Evolutionary conservation across 2,329 filamentous ascomycete genomes (phyloP), one percentile per base, ranked within the genome.

Genomic region (Arachnomyces sp.): DNA sequence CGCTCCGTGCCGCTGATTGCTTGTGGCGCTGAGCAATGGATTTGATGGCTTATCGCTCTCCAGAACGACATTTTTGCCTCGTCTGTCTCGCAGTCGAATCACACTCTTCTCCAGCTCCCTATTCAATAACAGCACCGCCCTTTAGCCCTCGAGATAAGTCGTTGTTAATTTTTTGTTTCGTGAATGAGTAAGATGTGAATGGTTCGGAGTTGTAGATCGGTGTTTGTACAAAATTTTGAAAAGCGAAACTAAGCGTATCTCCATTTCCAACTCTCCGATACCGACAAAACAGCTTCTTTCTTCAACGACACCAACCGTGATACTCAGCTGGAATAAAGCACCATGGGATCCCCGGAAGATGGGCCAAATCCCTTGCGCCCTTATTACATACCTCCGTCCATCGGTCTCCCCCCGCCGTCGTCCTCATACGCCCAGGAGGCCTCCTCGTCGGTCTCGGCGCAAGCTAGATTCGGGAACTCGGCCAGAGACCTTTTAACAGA

Each of bases 401-500:
- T 83, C 45, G 79, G 80, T 28, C 66, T 76, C 25, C 69, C 74
- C 35, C 65, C 69, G 39, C 52, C 60, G 34, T 55, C 66, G 15
- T 52, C 58, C 34, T 45, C 58, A 40, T 36, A 54, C 45, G 53
- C 58, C 51, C 49, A 51, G 42, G 39, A 47, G 40, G 38, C 60
- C 38, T 45, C 61, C 43, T 54, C 67, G 35, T 9, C 20, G 5
- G 20, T 9, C 9, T 25, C 20, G 5, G 20, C 20, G 20, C 20
- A 25, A 25, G 64, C 70, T 40, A 71, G 69, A 53, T 72, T 78
- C 54, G 68, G 73, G 50, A 66, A 70, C 56, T 69, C 84, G 55
- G 86, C 88, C 48, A 84, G 88, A 61, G 83, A 92, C 60, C 82
- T 94, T 45, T 80, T 95, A 46, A 81, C 82, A 38, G 90, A 96